phyloP scores from a whole-genome alignment of 2,329 filamentous ascomycete genomes.

The Botrytis cinerea region DNA sequence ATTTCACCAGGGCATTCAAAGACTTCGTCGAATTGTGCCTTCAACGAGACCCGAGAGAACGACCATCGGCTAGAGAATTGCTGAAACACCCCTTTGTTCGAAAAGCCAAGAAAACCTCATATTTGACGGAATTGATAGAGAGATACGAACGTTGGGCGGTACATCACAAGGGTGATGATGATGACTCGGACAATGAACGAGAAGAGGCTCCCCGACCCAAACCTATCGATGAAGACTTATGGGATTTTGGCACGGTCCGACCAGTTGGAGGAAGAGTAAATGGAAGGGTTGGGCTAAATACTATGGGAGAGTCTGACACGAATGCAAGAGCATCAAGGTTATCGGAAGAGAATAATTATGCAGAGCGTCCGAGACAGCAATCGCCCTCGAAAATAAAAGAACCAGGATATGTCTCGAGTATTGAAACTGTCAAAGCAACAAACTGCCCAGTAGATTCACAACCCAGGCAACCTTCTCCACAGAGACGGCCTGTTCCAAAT shows the following conservation, averaged over 20 bases:
- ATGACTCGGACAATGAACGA: conserved; percentile 58
- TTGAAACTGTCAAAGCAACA: conserved; percentile 56
- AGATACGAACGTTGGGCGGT: conserved; percentile 84
- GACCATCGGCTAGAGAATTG: conserved; percentile 83
- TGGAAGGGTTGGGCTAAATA: conserved; percentile 61
- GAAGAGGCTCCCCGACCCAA: conserved; percentile 48
- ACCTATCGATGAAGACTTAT: conserved; percentile 77
- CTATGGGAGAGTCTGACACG: conserved; percentile 78
- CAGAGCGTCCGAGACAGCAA: conserved; percentile 52
- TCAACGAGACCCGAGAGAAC: conserved; percentile 83
- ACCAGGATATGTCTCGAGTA: conserved; percentile 40
- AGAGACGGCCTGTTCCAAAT: conserved; percentile 54
- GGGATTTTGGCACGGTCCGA: conserved; percentile 96
- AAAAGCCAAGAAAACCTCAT: conserved; percentile 92
- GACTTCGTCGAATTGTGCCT: conserved; percentile 84
- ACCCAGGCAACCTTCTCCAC: conserved; percentile 61
- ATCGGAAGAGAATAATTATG: conserved; percentile 54
- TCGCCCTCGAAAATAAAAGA: conserved; percentile 56
- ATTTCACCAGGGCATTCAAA: conserved; percentile 81
- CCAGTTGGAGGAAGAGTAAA: conserved; percentile 70
- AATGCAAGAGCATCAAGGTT: conserved; percentile 68
- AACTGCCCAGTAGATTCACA: conserved; percentile 49
- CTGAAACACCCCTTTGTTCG: conserved; percentile 88
- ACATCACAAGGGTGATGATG: conserved; percentile 73
- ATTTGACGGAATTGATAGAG: conserved; percentile 93